Base-by-base conservation (phyloP, 208 protist genomes). In the Acanthamoeba culbertsoni region DNA sequence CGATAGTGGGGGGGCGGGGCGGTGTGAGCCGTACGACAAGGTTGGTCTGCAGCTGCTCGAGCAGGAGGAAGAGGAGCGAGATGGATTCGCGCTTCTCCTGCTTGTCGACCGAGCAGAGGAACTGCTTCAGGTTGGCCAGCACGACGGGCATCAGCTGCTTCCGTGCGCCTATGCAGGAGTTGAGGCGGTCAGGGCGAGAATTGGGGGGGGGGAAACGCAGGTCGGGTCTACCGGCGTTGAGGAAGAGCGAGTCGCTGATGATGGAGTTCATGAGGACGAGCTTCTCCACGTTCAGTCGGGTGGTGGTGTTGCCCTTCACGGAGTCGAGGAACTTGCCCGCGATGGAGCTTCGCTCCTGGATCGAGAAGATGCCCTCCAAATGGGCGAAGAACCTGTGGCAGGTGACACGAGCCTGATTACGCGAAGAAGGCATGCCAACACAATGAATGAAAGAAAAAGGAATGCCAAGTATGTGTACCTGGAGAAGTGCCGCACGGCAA, bases 291-390 rank as follows among this genome's bases (percentile, higher is more conserved):
- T 79, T 93, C n/a, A 93, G 46, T n/a, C 48, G 37, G 7, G 62
- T 57, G 16, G 31, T 71, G 35, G 43, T 79, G 46, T 63, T 79
- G 31, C 46, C 59, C 68, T 93, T 73, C 31, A 95, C 92, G 23
- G 42, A 65, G 51, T 95, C 86, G 31, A 95, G 35, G 45, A 95
- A 95, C 40, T 94, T 92, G 62, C 35, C 35, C 1, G 86, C 92
- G 42, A 95, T 92, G 14, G 43, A 59, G 65, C 51, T 45, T 46
- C 75, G 28, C 46, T 95, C 94, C n/a, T 89, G 79, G 57, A 90
- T 88, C 16, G 91, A 79, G 68, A 94, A 95, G 33, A 95, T n/a
- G 28, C 86, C 28, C 42, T 91, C 91, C 23, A 95, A 59, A 63
- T 94, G 89, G 37, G 33, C 71, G 45, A 95, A 93, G 75, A 95